These are phyloP conservation scores for Lichtheimia ramosa DNA, from an alignment of 371 early-diverging fungal genomes.

Conservation along the genomic window DNA sequence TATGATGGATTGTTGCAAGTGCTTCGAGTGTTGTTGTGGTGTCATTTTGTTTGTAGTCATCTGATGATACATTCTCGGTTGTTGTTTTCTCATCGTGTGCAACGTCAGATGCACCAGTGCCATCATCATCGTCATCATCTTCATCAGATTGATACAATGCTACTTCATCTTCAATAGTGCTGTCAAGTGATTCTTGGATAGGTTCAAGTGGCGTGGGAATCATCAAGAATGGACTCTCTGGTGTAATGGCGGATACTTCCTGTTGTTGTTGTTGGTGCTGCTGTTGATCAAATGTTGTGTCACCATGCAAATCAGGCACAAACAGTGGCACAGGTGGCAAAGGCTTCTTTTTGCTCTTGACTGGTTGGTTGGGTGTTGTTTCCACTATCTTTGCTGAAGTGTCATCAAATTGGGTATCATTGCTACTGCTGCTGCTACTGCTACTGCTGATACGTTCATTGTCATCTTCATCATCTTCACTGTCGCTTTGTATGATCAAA, in stretches of 20 bases:
- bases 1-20: slow-evolving; percentile 6
- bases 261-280: not conserved
- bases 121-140: not conserved
- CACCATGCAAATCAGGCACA: not conserved
- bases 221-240: slow-evolving; percentile 1
- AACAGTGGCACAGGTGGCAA: not conserved
- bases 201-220: slow-evolving; percentile 10
- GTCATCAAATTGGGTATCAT: not conserved
- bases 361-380: not conserved
- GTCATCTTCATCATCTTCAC: slow-evolving; percentile 13
- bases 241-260: not conserved
- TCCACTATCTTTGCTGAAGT: not conserved
- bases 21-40: slow-evolving; percentile 1
- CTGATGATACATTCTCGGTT: not conserved
- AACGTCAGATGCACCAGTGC: not conserved
- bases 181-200: slow-evolving; percentile 7
- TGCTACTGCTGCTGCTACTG: not conserved
- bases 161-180: slow-evolving; percentile 7
- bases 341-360: not conserved
- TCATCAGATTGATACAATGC: not conserved
- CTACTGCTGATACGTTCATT: not conserved
- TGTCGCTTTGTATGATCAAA: slow-evolving; percentile 14
- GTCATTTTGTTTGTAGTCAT: not conserved
- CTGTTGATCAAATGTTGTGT: not conserved
- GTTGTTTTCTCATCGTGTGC: slow-evolving; percentile 1